Conservation (phyloP, 2,329 filamentous ascomycete species). For the Alternaria conjuncta region DNA sequence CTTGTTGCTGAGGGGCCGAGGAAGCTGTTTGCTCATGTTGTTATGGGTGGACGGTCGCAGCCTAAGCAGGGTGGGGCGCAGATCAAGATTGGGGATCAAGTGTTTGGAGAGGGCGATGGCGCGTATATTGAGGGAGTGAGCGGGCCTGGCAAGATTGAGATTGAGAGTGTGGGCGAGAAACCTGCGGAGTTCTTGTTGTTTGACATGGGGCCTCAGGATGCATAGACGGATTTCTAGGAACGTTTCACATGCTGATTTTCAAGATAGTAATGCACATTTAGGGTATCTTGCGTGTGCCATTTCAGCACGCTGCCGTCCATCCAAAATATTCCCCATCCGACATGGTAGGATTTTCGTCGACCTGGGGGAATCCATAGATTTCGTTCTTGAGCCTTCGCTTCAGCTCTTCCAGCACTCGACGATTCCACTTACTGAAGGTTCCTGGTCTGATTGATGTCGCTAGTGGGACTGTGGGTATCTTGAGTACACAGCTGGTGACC, state of each 20-base stretch:
- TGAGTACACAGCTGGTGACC: not conserved
- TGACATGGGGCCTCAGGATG: constrained; percentile 52
- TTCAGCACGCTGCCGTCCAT: not conserved
- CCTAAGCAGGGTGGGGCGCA: constrained; percentile 74
- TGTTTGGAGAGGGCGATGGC: constrained; percentile 79
- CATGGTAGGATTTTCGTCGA: not conserved
- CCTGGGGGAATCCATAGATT: not conserved
- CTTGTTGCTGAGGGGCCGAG: constrained; percentile 69
- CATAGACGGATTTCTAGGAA: constrained; percentile 4
- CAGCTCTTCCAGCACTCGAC: not conserved
- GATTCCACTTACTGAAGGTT: not conserved
- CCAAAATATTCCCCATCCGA: not conserved
- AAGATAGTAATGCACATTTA: not conserved
- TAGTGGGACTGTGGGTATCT: not conserved
- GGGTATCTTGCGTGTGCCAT: not conserved
- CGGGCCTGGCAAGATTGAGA: constrained; percentile 53
- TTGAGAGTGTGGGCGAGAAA: constrained; percentile 56
- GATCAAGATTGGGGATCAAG: constrained; percentile 70
- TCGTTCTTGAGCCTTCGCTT: not conserved
- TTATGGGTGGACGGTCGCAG: constrained; percentile 66
- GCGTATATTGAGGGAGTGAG: constrained; percentile 68
- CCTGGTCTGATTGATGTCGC: not conserved
- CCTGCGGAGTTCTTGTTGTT: constrained; percentile 58
- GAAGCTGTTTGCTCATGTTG: constrained; percentile 81
- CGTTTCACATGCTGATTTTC: not conserved